Evolutionary conservation across 176 grass and related monocot genomes (phyloP).

Genomic region (Oryza glaberrima): DNA sequence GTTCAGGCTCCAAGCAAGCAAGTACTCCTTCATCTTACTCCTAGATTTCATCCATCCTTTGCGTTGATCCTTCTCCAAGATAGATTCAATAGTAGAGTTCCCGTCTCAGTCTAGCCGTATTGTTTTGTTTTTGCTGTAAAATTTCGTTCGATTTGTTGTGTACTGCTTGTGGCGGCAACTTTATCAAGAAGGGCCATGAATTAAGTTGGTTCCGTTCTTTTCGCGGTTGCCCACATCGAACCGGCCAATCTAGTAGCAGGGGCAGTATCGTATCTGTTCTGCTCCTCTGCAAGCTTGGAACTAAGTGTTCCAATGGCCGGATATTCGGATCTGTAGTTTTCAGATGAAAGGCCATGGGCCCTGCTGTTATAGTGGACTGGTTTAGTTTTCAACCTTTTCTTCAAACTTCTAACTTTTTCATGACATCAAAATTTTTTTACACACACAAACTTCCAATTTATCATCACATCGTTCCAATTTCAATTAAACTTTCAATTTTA

Average conservation of each 20-base stretch:
- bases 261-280: not conserved
- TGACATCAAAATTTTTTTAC: too few species aligned
- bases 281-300: constrained; percentile 9
- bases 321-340: not conserved
- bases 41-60: not conserved
- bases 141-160: not conserved
- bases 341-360: too few species aligned
- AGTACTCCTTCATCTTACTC: not conserved
- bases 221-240: constrained; percentile 33
- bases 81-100: not conserved
- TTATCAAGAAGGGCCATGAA: constrained; percentile 47
- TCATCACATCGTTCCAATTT: too few species aligned
- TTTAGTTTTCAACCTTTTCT: too few species aligned
- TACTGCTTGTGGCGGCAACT: not conserved
- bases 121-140: constrained; percentile 17
- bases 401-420: too few species aligned
- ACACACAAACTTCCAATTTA: too few species aligned
- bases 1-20: not conserved
- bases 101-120: not conserved
- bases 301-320: constrained; percentile 17
- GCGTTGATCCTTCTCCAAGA: not conserved
- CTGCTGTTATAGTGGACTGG: too few species aligned
- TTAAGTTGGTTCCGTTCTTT: constrained; percentile 34
- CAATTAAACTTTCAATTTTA: too few species aligned
- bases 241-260: constrained; percentile 21